phyloP scores from a whole-genome alignment of 208 protist genomes.

The Trypanosoma lewisi region DNA sequence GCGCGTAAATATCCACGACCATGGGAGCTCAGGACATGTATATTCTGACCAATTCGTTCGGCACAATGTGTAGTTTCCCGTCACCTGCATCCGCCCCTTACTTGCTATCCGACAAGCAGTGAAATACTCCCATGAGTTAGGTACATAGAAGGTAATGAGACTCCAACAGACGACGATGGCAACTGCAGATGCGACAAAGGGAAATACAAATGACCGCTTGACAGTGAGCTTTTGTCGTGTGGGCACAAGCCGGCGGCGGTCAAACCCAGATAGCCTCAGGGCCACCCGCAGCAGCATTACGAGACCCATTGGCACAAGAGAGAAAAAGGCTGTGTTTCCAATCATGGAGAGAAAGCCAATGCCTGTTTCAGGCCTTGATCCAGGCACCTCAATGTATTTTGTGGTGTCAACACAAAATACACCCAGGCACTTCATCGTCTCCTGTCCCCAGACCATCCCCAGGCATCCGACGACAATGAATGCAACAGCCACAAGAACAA shows the following conservation, averaged over 20 bases:
- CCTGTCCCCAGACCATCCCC: constrained; percentile 25
- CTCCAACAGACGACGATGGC: constrained; percentile 27
- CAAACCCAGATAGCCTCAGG: background rate
- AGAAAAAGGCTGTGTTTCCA: constrained; percentile 24
- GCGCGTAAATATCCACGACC: constrained; percentile 41
- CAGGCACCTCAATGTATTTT: constrained; percentile 8
- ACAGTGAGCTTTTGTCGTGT: background rate
- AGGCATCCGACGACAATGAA: constrained; percentile 19
- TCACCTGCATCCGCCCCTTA: constrained; percentile 17
- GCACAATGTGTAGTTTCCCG: constrained; percentile 15
- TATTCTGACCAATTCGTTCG: background rate
- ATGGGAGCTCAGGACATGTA: constrained; percentile 42
- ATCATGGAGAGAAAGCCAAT: constrained; percentile 22
- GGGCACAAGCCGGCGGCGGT: background rate
- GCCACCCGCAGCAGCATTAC: constrained; percentile 13
- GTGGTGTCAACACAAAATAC: constrained; percentile 33
- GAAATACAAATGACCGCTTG: background rate
- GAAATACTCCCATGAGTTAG: constrained; percentile 42
- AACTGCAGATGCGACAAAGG: constrained; percentile 6
- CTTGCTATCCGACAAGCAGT: constrained; percentile 26
- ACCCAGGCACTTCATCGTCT: constrained; percentile 27
- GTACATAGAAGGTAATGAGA: constrained; percentile 45
- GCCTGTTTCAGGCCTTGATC: constrained; percentile 23
- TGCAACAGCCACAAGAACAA: constrained; percentile 9
- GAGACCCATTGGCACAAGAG: constrained; percentile 28